Percentiles rank a stretch among this genome's conserved stretches.
phyloP scores from a whole-genome alignment of 73 alveolate genomes.

The Paramecium tetraurelia region DNA sequence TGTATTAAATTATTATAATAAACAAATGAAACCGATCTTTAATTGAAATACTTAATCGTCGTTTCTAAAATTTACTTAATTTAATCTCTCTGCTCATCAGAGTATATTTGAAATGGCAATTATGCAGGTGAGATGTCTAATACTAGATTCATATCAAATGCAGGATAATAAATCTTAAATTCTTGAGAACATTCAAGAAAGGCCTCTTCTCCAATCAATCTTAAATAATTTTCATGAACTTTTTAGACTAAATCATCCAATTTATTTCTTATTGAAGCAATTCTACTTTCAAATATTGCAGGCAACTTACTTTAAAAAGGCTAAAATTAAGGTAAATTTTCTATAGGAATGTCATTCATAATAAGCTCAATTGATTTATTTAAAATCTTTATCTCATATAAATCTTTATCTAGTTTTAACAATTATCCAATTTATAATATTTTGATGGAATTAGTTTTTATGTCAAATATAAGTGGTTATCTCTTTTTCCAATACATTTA shows the following conservation, averaged over 20 bases:
- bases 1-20: background rate
- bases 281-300: background rate
- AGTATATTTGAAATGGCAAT: background rate
- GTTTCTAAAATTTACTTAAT: background rate
- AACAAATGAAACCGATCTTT: background rate
- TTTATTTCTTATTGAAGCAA: background rate
- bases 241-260: background rate
- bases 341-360: background rate
- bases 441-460: background rate
- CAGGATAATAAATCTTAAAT: background rate
- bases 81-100: background rate
- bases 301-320: background rate
- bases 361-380: background rate
- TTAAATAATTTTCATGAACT: background rate
- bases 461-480: background rate
- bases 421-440: constrained; percentile 1
- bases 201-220: background rate
- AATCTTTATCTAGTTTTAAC: background rate
- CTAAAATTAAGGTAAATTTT: background rate
- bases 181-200: background rate
- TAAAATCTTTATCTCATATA: background rate
- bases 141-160: background rate
- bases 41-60: background rate
- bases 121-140: background rate
- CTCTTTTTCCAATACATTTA: background rate